phyloP scores from a whole-genome alignment of 2,329 filamentous ascomycete species.

The Nectriaceae sp. region DNA sequence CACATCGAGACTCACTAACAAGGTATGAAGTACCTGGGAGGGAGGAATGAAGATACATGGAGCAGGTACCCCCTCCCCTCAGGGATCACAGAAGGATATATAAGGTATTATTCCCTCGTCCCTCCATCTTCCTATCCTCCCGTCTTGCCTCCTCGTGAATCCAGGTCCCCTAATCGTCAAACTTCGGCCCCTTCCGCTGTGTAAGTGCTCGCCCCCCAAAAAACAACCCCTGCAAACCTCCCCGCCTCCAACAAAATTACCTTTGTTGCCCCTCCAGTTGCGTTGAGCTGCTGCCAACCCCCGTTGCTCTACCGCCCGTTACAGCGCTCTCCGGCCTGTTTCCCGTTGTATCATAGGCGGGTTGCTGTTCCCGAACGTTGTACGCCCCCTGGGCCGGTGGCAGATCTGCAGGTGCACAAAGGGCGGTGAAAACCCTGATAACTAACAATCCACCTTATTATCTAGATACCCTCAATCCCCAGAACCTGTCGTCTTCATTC shows the following conservation, averaged over 20 bases:
- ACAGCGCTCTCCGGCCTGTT: neutral
- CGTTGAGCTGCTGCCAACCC: neutral
- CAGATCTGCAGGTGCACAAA: constrained; percentile 14
- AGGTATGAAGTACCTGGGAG: no score
- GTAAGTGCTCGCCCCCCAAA: neutral
- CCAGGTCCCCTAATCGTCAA: neutral
- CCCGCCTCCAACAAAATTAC: no score
- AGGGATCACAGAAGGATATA: neutral
- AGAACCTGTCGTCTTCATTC: constrained; percentile 2
- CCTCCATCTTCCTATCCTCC: neutral
- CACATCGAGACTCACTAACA: neutral
- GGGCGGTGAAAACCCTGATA: constrained; percentile 29
- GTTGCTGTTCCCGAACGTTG: neutral
- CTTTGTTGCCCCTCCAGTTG: neutral
- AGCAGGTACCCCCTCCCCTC: no score
- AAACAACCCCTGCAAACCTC: neutral
- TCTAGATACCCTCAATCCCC: constrained; percentile 11
- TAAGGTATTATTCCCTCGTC: neutral
- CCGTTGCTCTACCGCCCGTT: neutral
- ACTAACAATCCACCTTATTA: constrained; percentile 19
- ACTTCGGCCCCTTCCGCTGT: neutral
- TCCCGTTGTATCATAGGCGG: neutral
- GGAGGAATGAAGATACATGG: no score
- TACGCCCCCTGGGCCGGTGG: neutral
- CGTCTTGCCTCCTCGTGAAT: neutral